phyloP scores from a whole-genome alignment of 805 yeast genomes.

The Cyberlindnera mrakii region DNA sequence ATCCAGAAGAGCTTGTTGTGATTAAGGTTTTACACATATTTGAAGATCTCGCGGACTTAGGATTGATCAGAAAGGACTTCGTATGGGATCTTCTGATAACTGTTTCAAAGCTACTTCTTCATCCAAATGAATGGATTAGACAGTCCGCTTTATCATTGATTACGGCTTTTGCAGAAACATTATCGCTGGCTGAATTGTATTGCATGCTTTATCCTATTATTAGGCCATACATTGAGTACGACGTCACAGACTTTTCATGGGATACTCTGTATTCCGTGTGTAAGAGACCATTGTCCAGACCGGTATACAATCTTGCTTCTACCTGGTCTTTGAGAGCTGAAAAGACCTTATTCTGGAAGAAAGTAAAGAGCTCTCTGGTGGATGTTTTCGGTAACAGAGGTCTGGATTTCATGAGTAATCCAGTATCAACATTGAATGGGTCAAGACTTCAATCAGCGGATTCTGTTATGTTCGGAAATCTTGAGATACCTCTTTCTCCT shows the following conservation, averaged over 20 bases:
- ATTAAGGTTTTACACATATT: conserved; percentile 59
- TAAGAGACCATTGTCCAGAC: conserved; percentile 59
- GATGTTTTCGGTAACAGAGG: conserved; percentile 44
- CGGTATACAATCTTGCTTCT: conserved; percentile 56
- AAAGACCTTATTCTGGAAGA: conserved; percentile 79
- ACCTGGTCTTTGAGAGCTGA: conserved; percentile 67
- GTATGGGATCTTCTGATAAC: conserved; percentile 50
- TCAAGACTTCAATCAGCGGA: conserved; percentile 11
- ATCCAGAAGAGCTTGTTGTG: conserved; percentile 78
- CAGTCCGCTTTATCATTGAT: conserved; percentile 60
- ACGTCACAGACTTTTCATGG: conserved; percentile 63
- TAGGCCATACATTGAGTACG: conserved; percentile 70
- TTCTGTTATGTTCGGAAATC: conserved; percentile 33
- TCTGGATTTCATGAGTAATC: conserved; percentile 26
- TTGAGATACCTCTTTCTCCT: conserved; percentile 48
- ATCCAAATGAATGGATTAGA: conserved; percentile 84
- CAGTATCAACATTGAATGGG: conserved; percentile 8
- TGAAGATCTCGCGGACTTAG: conserved; percentile 49
- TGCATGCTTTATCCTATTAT: conserved; percentile 81
- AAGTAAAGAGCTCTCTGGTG: conserved; percentile 28
- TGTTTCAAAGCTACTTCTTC: conserved; percentile 57
- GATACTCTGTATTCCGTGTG: conserved; percentile 60
- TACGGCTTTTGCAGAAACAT: conserved; percentile 51
- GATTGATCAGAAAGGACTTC: conserved; percentile 44
- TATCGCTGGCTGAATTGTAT: conserved; percentile 72